phyloP scores from a whole-genome alignment of 1,284 basidiomycete species.

The Ustilago xerochloae region DNA sequence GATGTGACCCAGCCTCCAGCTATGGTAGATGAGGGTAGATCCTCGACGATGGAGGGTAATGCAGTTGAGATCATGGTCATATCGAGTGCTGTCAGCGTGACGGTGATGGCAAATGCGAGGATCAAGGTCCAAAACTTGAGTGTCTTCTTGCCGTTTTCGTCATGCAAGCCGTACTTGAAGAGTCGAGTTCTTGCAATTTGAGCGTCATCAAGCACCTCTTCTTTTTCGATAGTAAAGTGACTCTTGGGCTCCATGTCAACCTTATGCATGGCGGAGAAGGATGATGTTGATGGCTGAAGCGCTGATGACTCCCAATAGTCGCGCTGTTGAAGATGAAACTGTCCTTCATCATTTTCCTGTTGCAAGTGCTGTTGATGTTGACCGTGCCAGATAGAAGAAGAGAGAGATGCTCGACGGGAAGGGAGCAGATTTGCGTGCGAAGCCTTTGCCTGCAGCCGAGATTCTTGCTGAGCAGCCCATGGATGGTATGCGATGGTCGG shows the following conservation, averaged over 20 bases:
- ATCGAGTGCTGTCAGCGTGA: constrained; percentile 41
- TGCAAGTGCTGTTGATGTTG: neutral
- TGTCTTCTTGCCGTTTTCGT: constrained; percentile 32
- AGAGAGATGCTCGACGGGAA: neutral
- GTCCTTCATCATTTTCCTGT: neutral
- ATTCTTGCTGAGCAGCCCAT: constrained; percentile 13
- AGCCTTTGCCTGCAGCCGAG: constrained; percentile 1
- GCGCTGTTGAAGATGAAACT: constrained; percentile 2
- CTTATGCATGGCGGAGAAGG: neutral
- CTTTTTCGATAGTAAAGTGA: constrained; percentile 1
- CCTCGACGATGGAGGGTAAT: constrained; percentile 48
- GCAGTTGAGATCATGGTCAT: constrained; percentile 60
- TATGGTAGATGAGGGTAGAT: constrained; percentile 38
- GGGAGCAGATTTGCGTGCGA: constrained; percentile 12
- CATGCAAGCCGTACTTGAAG: constrained; percentile 32
- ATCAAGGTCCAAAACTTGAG: constrained; percentile 47
- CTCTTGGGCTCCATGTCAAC: constrained; percentile 3
- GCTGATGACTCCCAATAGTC: constrained; percentile 26
- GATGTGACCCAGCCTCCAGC: constrained; percentile 54
- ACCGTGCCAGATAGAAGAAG: neutral
- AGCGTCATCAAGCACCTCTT: neutral
- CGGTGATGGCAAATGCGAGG: constrained; percentile 32
- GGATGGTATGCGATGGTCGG: constrained; percentile 20
- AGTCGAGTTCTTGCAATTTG: constrained; percentile 2
- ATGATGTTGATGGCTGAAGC: constrained; percentile 14